These are phyloP conservation scores for Nemania abortiva DNA, from an alignment of 2,329 filamentous ascomycete species.

Conservation along the genomic window DNA sequence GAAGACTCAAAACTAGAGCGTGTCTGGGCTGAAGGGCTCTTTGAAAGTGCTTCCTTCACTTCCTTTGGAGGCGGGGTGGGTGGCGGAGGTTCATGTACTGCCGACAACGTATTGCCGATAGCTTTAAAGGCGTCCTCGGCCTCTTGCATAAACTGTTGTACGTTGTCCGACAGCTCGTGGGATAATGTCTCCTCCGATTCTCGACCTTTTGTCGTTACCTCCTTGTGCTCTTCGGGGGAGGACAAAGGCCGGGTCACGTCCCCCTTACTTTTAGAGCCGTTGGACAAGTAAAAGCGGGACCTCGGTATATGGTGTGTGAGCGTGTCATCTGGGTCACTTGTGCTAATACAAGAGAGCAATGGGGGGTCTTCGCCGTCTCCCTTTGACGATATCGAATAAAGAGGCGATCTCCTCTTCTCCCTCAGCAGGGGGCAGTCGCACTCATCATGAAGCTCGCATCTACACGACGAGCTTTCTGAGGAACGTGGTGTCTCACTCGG, in stretches of 20 bases:
- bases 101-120: constrained; percentile 57
- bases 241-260: constrained; percentile 41
- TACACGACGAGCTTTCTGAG: constrained; percentile 61
- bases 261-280: constrained; percentile 19
- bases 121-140: constrained; percentile 64
- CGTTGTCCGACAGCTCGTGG: constrained; percentile 52
- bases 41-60: constrained; percentile 32
- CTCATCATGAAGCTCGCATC: constrained; percentile 54
- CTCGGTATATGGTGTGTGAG: constrained; percentile 41
- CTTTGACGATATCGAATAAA: constrained; percentile 52
- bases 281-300: constrained; percentile 33
- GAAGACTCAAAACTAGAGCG: constrained; percentile 12
- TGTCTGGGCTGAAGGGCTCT: constrained; percentile 24
- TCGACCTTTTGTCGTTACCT: constrained; percentile 33
- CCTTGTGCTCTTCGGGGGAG: constrained; percentile 47
- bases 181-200: constrained; percentile 32
- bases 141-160: constrained; percentile 62
- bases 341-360: constrained; percentile 45
- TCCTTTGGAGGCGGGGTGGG: constrained; percentile 41
- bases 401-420: constrained; percentile 50
- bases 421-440: constrained; percentile 46
- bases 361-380: constrained; percentile 44
- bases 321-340: constrained; percentile 47
- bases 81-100: constrained; percentile 49
- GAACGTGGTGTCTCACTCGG: constrained; percentile 56